Conservation (phyloP, 2,329 filamentous ascomycete genomes). For the Pseudogymnoascus sp. region DNA sequence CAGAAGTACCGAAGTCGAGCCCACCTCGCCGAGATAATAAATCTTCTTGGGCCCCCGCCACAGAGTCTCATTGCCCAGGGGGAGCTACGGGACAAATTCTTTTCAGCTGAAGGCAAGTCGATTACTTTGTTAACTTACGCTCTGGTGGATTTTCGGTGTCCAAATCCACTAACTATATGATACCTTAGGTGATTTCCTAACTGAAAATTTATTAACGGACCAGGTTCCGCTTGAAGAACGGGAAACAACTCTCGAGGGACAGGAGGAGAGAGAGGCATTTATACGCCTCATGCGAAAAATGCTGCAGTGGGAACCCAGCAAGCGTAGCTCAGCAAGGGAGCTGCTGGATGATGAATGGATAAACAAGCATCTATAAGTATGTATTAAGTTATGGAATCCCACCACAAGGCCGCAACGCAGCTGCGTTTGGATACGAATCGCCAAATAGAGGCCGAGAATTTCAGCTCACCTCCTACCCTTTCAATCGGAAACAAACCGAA, state of each 20-base stretch:
- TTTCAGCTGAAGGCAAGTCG: not conserved
- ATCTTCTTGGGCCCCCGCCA: conserved; percentile 36
- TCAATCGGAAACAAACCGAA: too few relatives aligned
- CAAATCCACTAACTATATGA: not conserved
- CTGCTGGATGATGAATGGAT: conserved; percentile 20
- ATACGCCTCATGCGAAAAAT: conserved; percentile 25
- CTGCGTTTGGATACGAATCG: too few relatives aligned
- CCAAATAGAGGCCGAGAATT: too few relatives aligned
- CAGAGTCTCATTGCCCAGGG: not conserved
- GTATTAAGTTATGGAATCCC: not conserved
- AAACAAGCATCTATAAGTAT: not conserved
- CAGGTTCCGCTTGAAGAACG: conserved; percentile 27
- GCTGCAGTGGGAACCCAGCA: conserved; percentile 26
- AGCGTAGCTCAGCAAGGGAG: conserved; percentile 24
- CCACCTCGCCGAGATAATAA: conserved; percentile 42
- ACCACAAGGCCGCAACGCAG: too few relatives aligned
- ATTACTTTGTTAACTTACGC: not conserved
- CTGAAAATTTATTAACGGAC: conserved; percentile 14
- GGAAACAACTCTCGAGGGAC: conserved; percentile 30
- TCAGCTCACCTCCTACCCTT: too few relatives aligned
- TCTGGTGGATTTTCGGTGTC: too few relatives aligned
- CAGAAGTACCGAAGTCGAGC: not conserved
- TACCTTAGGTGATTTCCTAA: not conserved
- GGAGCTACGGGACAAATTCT: not conserved
- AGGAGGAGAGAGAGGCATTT: conserved; percentile 25